Evolutionary conservation across 257 asterid genomes (phyloP).

Genomic region (Gentiana dahurica): DNA sequence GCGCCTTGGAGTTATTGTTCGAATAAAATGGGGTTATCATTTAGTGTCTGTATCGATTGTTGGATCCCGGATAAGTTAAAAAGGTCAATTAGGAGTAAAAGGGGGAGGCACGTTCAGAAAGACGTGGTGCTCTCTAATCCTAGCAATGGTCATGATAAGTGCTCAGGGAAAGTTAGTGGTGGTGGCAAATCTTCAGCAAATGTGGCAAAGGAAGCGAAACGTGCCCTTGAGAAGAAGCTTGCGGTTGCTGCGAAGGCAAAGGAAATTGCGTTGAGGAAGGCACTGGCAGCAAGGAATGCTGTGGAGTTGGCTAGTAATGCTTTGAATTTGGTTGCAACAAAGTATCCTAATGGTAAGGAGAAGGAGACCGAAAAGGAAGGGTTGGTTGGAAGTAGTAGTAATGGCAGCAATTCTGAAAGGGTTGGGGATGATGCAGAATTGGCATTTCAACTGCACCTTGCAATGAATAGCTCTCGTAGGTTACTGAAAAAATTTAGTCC

Average conservation of each 20-base stretch:
- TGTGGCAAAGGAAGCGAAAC: conserved; percentile 17
- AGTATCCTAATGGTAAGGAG: conserved; percentile 16
- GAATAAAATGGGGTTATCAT: conserved; percentile 19
- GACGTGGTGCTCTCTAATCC: background rate
- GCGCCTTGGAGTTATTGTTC: conserved; percentile 57
- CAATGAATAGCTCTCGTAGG: conserved; percentile 51
- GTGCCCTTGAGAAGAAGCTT: conserved; percentile 22
- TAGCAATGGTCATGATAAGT: conserved; percentile 13
- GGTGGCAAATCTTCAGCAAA: conserved; percentile 16
- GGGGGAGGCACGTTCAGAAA: conserved; percentile 6
- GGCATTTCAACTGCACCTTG: conserved; percentile 53
- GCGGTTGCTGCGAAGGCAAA: conserved; percentile 24
- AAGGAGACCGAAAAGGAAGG: conserved; percentile 7
- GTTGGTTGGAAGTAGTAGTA: conserved; percentile 4
- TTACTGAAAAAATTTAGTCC: conserved; percentile 20
- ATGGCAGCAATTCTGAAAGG: conserved; percentile 15
- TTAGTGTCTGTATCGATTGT: conserved; percentile 55
- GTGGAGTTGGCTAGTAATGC: conserved; percentile 17
- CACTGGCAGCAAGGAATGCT: conserved; percentile 18
- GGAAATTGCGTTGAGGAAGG: conserved; percentile 24
- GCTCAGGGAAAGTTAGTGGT: conserved; percentile 2
- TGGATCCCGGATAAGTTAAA: conserved; percentile 78
- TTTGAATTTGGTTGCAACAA: conserved; percentile 18
- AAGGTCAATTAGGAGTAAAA: conserved; percentile 27
- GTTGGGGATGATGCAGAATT: conserved; percentile 35